Evolutionary conservation across 2,329 filamentous ascomycete species (phyloP).

Genomic region (Apiospora pterosperma): DNA sequence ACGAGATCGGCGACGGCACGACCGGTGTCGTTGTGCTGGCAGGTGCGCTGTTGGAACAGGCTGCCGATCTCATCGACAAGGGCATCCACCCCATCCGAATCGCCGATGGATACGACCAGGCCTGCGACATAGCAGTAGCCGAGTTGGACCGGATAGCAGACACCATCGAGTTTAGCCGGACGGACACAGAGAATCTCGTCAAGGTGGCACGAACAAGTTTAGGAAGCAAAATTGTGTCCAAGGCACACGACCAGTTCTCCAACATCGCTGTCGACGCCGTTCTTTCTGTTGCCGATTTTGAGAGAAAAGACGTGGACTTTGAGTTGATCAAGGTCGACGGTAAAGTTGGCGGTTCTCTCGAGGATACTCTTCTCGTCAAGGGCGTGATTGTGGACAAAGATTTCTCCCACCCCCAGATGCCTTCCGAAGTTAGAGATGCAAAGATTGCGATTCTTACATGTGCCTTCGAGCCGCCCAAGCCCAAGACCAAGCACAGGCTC

Average conservation of each 20-base stretch:
- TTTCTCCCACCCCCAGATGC: slow-evolving; percentile 99
- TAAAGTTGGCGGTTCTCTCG: slow-evolving; percentile 90
- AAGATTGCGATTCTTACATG: slow-evolving; percentile 98
- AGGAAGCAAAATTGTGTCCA: slow-evolving; percentile 98
- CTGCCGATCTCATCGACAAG: slow-evolving; percentile 97
- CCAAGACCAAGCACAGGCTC: slow-evolving; percentile 99
- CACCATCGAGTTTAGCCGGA: slow-evolving; percentile 77
- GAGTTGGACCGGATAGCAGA: slow-evolving; percentile 94
- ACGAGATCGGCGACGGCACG: slow-evolving; percentile 97
- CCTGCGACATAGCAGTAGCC: slow-evolving; percentile 91
- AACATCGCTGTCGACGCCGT: slow-evolving; percentile 97
- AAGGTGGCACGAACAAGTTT: slow-evolving; percentile 95
- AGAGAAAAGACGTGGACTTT: slow-evolving; percentile 96
- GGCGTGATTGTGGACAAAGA: slow-evolving; percentile 99
- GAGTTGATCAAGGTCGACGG: slow-evolving; percentile 99
- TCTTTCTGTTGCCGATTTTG: slow-evolving; percentile 90
- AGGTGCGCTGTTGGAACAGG: slow-evolving; percentile 91
- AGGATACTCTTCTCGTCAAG: slow-evolving; percentile 93
- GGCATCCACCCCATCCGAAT: slow-evolving; percentile 98
- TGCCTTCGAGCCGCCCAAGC: slow-evolving; percentile 97
- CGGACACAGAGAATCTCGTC: slow-evolving; percentile 79
- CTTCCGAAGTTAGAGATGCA: slow-evolving; percentile 87
- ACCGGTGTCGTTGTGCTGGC: slow-evolving; percentile 96
- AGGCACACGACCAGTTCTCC: slow-evolving; percentile 96
- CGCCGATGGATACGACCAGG: slow-evolving; percentile 96